Percentiles rank a stretch among this genome's conserved stretches.
phyloP scores from a whole-genome alignment of 345 rosid species.

The Durio zibethinus region DNA sequence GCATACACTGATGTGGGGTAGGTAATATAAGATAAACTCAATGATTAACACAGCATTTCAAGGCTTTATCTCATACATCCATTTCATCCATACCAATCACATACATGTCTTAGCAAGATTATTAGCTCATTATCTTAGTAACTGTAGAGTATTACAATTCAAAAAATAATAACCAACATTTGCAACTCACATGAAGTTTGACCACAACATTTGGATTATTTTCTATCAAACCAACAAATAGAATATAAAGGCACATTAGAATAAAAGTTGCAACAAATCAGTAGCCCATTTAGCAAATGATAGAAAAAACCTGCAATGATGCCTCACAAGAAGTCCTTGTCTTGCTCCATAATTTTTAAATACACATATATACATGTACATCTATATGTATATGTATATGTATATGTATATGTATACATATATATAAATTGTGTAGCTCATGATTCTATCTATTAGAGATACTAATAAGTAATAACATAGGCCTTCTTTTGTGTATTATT shows the following conservation, averaged over 20 bases:
- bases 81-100: background rate
- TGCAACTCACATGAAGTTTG: conserved; percentile 82
- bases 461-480: too few relatives aligned
- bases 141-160: background rate
- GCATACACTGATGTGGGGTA: background rate
- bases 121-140: background rate
- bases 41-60: background rate
- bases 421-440: too few relatives aligned
- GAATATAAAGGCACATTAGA: conserved; percentile 18
- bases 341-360: too few relatives aligned
- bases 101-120: conserved; percentile 5
- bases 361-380: too few relatives aligned
- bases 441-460: too few relatives aligned
- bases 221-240: conserved; percentile 42
- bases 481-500: too few relatives aligned
- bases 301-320: conserved; percentile 70
- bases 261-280: conserved; percentile 16
- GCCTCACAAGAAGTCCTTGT: conserved; percentile 98
- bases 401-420: too few relatives aligned
- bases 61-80: background rate
- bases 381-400: too few relatives aligned
- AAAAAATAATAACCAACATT: conserved; percentile 2
- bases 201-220: conserved; percentile 99
- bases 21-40: background rate
- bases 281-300: conserved; percentile 3